Conservation (phyloP, 495 filamentous ascomycete genomes). For the Neurospora sp. region DNA sequence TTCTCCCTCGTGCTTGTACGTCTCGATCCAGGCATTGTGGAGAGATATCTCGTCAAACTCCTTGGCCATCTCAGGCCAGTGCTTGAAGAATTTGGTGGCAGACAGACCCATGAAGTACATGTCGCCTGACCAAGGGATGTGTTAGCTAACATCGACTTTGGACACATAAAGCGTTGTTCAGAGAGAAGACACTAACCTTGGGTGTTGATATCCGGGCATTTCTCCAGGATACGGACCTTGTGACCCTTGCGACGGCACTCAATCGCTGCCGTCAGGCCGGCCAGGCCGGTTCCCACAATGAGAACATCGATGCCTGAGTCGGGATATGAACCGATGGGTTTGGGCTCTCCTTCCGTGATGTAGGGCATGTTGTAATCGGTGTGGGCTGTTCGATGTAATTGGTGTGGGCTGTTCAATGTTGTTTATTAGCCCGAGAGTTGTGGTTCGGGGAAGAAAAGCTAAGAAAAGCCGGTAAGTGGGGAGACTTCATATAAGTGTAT, state of each 20-base stretch:
- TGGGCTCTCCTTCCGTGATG: conserved; percentile 14
- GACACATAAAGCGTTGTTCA: neutral
- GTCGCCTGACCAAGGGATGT: conserved; percentile 32
- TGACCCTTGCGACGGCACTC: conserved; percentile 58
- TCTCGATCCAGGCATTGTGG: conserved; percentile 39
- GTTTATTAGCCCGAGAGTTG: neutral
- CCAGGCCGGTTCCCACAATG: conserved; percentile 55
- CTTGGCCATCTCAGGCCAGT: conserved; percentile 45
- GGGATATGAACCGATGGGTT: conserved; percentile 31
- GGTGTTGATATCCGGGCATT: conserved; percentile 31
- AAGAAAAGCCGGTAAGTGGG: neutral
- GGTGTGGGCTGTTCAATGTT: neutral
- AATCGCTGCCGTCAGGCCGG: conserved; percentile 52
- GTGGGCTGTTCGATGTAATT: neutral
- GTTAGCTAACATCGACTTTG: neutral
- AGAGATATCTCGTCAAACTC: conserved; percentile 39
- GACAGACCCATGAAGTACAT: conserved; percentile 45
- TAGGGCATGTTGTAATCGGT: conserved; percentile 18
- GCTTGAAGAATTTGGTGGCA: conserved; percentile 39
- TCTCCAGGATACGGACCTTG: conserved; percentile 47
- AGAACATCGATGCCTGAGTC: conserved; percentile 45
- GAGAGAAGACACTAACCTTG: conserved; percentile 17
- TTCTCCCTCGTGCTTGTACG: conserved; percentile 43
- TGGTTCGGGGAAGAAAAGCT: neutral
- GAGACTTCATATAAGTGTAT: neutral